phyloP scores from a whole-genome alignment of 805 yeast genomes.

The Candida ponderosae region DNA sequence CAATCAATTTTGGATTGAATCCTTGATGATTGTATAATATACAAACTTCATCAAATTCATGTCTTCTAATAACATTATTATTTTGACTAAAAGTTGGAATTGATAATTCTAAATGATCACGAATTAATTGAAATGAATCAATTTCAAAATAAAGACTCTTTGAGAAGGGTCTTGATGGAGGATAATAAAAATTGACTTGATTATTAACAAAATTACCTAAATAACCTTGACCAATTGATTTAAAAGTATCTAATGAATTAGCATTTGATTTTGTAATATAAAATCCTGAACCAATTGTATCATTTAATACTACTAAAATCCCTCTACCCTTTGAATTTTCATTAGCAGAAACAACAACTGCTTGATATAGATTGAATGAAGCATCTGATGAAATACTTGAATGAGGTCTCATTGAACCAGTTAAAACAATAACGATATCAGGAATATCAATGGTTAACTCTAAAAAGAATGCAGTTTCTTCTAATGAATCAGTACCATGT shows the following conservation, averaged over 20 bases:
- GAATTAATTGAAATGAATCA: constrained; percentile 17
- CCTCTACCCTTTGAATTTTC: constrained; percentile 47
- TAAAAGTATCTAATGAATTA: constrained; percentile 63
- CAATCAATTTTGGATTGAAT: constrained; percentile 39
- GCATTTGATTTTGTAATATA: constrained; percentile 67
- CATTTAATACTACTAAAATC: constrained; percentile 56
- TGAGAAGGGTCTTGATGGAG: constrained; percentile 52
- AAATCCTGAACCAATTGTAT: constrained; percentile 61
- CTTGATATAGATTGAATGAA: constrained; percentile 65
- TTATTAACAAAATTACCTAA: constrained; percentile 64
- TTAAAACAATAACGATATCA: constrained; percentile 53
- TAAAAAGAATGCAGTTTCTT: constrained; percentile 59
- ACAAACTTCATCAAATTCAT: constrained; percentile 35
- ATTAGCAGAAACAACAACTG: constrained; percentile 54
- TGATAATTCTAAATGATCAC: constrained; percentile 11
- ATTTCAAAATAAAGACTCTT: constrained; percentile 31
- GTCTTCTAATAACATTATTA: constrained; percentile 10
- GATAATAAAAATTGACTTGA: constrained; percentile 56
- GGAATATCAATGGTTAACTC: constrained; percentile 38
- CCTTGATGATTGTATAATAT: constrained; percentile 58
- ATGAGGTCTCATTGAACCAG: constrained; percentile 72
- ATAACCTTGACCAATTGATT: constrained; percentile 61
- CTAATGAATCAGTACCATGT: constrained; percentile 67
- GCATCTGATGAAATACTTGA: constrained; percentile 67
- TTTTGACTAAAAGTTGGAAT: constrained; percentile 14